phyloP scores from a whole-genome alignment of 441 rosid species.

The Adansonia gregorii region DNA sequence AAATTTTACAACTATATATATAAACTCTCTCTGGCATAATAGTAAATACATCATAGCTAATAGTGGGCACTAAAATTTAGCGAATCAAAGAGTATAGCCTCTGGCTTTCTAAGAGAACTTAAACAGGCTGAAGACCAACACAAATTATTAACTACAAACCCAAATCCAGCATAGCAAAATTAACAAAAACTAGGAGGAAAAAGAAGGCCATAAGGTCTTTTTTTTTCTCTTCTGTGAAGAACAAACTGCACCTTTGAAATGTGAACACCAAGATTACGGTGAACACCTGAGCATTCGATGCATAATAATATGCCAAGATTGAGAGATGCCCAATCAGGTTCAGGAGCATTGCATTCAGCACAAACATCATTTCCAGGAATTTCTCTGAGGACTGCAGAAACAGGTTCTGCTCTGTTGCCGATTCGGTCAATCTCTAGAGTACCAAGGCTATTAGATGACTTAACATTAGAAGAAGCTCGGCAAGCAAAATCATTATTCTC shows the following conservation, averaged over 20 bases:
- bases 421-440: constrained; percentile 39
- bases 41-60: neutral
- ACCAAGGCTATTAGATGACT: constrained; percentile 34
- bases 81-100: constrained; percentile 11
- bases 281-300: constrained; percentile 95
- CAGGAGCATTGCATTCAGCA: constrained; percentile 84
- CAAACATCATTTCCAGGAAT: constrained; percentile 88
- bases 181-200: neutral
- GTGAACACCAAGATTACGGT: constrained; percentile 95
- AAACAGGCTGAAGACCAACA: neutral
- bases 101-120: neutral
- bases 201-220: neutral
- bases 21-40: neutral
- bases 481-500: constrained; percentile 36
- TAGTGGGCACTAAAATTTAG: neutral
- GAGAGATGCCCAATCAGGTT: constrained; percentile 95
- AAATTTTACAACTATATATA: neutral
- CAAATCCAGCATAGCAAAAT: neutral
- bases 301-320: constrained; percentile 90
- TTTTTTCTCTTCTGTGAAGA: constrained; percentile 18
- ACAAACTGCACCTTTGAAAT: constrained; percentile 73
- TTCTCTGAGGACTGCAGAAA: constrained; percentile 58
- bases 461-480: constrained; percentile 40
- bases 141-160: neutral
- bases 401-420: constrained; percentile 48